A percentile compares a stretch with the other conserved stretches of the same genome.
These are phyloP conservation scores for Periconia sp. DNA, from an alignment of 2,329 filamentous ascomycete species.

Conservation along the genomic window DNA sequence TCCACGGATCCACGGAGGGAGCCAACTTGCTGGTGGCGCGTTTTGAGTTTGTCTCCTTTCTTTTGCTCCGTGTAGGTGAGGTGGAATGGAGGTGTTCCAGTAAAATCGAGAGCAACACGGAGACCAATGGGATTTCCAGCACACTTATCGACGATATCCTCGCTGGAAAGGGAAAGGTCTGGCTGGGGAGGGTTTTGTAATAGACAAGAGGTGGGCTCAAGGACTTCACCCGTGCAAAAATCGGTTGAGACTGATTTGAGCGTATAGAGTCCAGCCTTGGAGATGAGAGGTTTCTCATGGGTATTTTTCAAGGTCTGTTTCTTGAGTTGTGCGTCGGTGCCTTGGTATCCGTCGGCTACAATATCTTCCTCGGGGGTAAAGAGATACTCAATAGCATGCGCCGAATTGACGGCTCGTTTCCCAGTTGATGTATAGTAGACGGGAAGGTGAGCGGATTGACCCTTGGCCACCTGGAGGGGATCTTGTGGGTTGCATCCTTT, in stretches of 20 bases:
- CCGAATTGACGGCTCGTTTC: slow-evolving; percentile 59
- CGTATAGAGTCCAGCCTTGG: slow-evolving; percentile 82
- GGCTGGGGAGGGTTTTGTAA: slow-evolving; percentile 90
- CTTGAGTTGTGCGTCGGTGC: slow-evolving; percentile 57
- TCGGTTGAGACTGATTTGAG: slow-evolving; percentile 77
- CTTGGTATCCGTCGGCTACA: slow-evolving; percentile 68
- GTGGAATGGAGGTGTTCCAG: slow-evolving; percentile 89
- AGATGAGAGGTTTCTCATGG: slow-evolving; percentile 67
- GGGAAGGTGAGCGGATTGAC: slow-evolving; percentile 67
- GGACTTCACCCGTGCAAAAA: slow-evolving; percentile 82
- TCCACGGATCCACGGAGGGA: slow-evolving; percentile 82
- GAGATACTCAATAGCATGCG: slow-evolving; percentile 75
- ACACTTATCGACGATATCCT: slow-evolving; percentile 92
- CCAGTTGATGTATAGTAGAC: slow-evolving; percentile 68
- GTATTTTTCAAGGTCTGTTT: slow-evolving; percentile 63
- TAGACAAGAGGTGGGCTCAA: slow-evolving; percentile 92
- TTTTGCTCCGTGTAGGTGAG: slow-evolving; percentile 74
- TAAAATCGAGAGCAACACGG: slow-evolving; percentile 82
- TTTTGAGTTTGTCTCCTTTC: slow-evolving; percentile 56
- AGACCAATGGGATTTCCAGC: slow-evolving; percentile 91
- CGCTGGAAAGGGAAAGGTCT: slow-evolving; percentile 69
- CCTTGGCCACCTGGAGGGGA: slow-evolving; percentile 81
- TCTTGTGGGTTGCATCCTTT: slow-evolving; percentile 75
- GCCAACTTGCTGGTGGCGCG: slow-evolving; percentile 55
- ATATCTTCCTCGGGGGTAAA: slow-evolving; percentile 76